Evolutionary conservation across 257 asterid genomes (phyloP), one percentile per base, ranked within the genome.

Genomic region (Nicotiana tomentosiformis): DNA sequence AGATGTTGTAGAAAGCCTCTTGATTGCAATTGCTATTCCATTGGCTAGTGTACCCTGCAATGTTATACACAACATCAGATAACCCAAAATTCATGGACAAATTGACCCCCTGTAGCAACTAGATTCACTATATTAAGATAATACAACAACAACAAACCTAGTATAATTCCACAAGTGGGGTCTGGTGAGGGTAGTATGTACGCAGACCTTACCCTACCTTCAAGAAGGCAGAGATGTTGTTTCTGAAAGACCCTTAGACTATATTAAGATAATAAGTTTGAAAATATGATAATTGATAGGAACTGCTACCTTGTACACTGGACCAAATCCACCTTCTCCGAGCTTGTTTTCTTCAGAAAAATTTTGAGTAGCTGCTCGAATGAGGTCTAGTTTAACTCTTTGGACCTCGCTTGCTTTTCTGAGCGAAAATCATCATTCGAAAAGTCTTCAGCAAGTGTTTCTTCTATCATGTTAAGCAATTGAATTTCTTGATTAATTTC

Each of bases 321-420:
- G 4, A 43, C 82, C 82, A 78, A 78, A 78, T 78, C 82, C 82
- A 46, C 82, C 82, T 78, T 78, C 70, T 60, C 82, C 82, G 4
- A 78, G 72, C 60, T 78, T 78, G 37, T 60, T 58, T 18, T 60
- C 26, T 15, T 60, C 70, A 37, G 82, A 78, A 78, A 78, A 60
- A 16, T 10, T 33, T 2, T 60, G 58, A 0, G 58, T 78, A 43
- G 72, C 82, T 4, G 82, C 82, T 1, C 37, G 70, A 33, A 78
- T 43, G 69, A 78, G 35, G 30, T 37, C 20, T 78, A 78, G 20
- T 30, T 33, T 61, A 23, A 78, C 49, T 57, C 82, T 15, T 8
- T 15, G 69, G 82, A 78, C 16, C 69, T 33, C 37, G 30, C 33
- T 30, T 57, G 3, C 33, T 78, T 58, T 39, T 70, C 35, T 11